phyloP scores from a whole-genome alignment of 2,329 filamentous ascomycete species.

The Dactylellina haptotyla region DNA sequence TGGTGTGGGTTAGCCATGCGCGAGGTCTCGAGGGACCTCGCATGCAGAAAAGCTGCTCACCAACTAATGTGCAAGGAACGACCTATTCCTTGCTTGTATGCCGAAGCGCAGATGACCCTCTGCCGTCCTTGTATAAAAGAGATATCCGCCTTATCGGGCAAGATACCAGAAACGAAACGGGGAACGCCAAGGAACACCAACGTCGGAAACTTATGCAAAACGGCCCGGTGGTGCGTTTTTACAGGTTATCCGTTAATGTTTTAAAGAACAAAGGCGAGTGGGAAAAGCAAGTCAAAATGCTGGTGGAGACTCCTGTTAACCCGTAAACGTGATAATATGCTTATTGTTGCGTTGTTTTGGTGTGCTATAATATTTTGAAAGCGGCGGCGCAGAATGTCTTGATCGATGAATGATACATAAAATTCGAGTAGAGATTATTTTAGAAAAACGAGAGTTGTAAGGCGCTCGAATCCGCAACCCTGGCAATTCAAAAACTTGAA shows the following conservation, averaged over 20 bases:
- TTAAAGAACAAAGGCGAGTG: background rate
- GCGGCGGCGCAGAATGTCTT: conserved; percentile 40
- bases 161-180: conserved; percentile 13
- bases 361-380: conserved; percentile 54
- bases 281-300: conserved; percentile 12
- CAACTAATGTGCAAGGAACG: conserved; percentile 33
- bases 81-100: conserved; percentile 21
- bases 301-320: conserved; percentile 21
- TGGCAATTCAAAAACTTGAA: background rate
- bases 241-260: conserved; percentile 2
- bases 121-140: conserved; percentile 16
- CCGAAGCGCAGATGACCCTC: conserved; percentile 8
- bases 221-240: conserved; percentile 15
- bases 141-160: conserved; percentile 36
- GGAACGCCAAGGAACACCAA: conserved; percentile 40
- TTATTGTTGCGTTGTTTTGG: conserved; percentile 33
- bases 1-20: conserved; percentile 20
- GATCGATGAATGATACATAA: conserved; percentile 54
- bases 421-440: conserved; percentile 27
- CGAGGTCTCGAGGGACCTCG: conserved; percentile 25
- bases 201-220: conserved; percentile 44
- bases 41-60: conserved; percentile 46
- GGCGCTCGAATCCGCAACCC: background rate
- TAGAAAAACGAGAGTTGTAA: conserved; percentile 26
- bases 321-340: conserved; percentile 33